Conservation (phyloP, 2,329 filamentous ascomycete species). For the Aspergillus ochraceus region DNA sequence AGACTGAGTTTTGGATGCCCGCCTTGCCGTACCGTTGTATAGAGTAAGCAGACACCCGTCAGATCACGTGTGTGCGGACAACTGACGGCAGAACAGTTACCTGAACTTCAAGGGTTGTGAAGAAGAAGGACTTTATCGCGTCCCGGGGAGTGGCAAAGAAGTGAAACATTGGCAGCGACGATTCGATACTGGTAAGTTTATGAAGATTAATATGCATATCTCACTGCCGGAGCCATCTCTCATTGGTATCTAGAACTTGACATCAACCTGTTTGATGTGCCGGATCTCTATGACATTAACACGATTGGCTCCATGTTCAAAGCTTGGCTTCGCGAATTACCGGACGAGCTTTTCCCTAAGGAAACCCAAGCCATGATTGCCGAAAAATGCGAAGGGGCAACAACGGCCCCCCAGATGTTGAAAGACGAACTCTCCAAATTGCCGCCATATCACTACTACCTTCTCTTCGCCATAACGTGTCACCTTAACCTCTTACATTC, state of each 20-base stretch:
- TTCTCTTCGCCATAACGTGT: slow-evolving; percentile 95
- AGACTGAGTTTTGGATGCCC: slow-evolving; percentile 99
- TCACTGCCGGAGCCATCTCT: background rate
- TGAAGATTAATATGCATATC: background rate
- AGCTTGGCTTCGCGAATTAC: slow-evolving; percentile 91
- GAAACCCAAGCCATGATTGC: slow-evolving; percentile 76
- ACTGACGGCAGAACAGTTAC: slow-evolving; percentile 56
- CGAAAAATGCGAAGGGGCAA: slow-evolving; percentile 74
- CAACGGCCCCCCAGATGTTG: slow-evolving; percentile 78
- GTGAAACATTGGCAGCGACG: slow-evolving; percentile 91
- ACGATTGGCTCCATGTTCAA: slow-evolving; percentile 96
- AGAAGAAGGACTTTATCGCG: slow-evolving; percentile 88
- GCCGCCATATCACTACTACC: slow-evolving; percentile 96
- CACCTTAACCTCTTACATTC: slow-evolving; percentile 89
- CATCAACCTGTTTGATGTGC: slow-evolving; percentile 84
- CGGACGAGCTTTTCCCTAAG: slow-evolving; percentile 90
- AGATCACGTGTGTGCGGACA: background rate
- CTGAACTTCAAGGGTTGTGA: slow-evolving; percentile 93
- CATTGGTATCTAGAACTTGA: slow-evolving; percentile 66
- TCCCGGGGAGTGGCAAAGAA: slow-evolving; percentile 85
- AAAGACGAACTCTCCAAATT: slow-evolving; percentile 90
- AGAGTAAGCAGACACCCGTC: slow-evolving; percentile 56
- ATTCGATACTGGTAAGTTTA: slow-evolving; percentile 73
- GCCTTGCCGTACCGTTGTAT: slow-evolving; percentile 93
- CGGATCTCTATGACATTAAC: slow-evolving; percentile 92